Evolutionary conservation across 768 basidiomycete genomes (phyloP), one percentile per base, ranked within the genome.

Genomic region (Hygrocybe punicea): DNA sequence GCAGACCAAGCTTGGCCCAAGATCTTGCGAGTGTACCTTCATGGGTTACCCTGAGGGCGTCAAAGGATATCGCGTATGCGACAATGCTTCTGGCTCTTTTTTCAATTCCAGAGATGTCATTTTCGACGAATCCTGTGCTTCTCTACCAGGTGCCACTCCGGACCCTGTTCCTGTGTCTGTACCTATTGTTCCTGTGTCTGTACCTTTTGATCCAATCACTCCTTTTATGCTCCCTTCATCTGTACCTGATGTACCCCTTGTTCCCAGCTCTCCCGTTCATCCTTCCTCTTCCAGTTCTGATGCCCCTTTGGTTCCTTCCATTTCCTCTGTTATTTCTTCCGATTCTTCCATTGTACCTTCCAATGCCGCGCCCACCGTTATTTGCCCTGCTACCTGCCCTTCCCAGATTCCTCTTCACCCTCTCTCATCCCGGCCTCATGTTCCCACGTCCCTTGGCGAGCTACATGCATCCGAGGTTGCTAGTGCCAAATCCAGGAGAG

Each of bases 21-120:
- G 56, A 4, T 64, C 62, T 3, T 51, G 51, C 25, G 44, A 65
- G 33, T 64, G 65, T 4, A 24, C 51, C 7, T 73, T 66, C 66
- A 50, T 73, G 29, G 67, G 70, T 3, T 57, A 67, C 51, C 62
- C 64, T 44, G 62, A 64, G 2, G 47, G 62, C 17, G 63, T 61
- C 33, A 64, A 67, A 54, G 76, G 71, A 2, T 55, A 62, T 36
- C 48, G 66, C 0, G 59, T 78, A 7, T 35, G 47, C 2, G 36
- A 57, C 21, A 23, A 6, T 6, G n/a, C 42, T 9, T 25, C 47
- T 11, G 47, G 55, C 14, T n/a, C 17, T 4, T 57, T 49, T 24
- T 49, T 37, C 33, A 54, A 45, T 47, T 68, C 67, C 0, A 17
- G 58, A 1, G 67, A 73, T 58, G 69, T 73, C 6, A 51, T 71